Evolutionary conservation across 768 basidiomycete genomes (phyloP).

Genomic region (Auriscalpium microsporum): DNA sequence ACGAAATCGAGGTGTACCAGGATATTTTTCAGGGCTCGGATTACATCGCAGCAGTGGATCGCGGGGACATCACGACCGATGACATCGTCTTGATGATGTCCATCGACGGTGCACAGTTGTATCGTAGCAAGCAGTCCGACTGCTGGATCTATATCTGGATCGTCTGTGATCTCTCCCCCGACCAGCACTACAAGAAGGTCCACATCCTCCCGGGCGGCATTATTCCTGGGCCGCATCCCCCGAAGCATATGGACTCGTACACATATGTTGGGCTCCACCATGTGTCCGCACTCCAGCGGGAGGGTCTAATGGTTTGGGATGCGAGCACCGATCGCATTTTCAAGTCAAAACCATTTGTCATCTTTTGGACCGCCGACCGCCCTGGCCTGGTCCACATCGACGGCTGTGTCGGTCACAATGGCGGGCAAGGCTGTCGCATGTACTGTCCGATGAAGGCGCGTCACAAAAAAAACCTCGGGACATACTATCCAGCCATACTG

Average conservation of each 20-base stretch:
- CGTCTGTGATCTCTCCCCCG: slow-evolving; percentile 23
- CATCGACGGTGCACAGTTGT: slow-evolving; percentile 34
- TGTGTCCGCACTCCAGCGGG: slow-evolving; percentile 20
- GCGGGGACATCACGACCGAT: slow-evolving; percentile 5
- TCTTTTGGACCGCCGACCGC: slow-evolving; percentile 24
- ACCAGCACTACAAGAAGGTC: slow-evolving; percentile 22
- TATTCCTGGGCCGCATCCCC: slow-evolving; percentile 25
- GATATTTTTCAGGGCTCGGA: slow-evolving; percentile 13
- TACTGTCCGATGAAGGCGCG: slow-evolving; percentile 24
- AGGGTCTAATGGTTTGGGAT: slow-evolving; percentile 20
- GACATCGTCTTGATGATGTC: slow-evolving; percentile 29
- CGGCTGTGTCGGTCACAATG: slow-evolving; percentile 30
- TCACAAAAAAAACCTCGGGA: slow-evolving; percentile 19
- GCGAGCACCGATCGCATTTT: slow-evolving; percentile 3
- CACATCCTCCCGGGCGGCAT: slow-evolving; percentile 23
- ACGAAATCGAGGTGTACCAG: neutral
- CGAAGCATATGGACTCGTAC: slow-evolving; percentile 22
- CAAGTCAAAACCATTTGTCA: slow-evolving; percentile 9
- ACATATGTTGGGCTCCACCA: slow-evolving; percentile 26
- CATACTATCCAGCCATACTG: slow-evolving; percentile 25
- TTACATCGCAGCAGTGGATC: neutral
- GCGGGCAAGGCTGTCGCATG: slow-evolving; percentile 17
- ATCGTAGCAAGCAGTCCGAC: slow-evolving; percentile 25
- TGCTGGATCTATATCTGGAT: slow-evolving; percentile 31
- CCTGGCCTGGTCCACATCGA: slow-evolving; percentile 24